Conservation (phyloP, 2,329 filamentous ascomycete genomes). For the Paracoccidioides lutzii region DNA sequence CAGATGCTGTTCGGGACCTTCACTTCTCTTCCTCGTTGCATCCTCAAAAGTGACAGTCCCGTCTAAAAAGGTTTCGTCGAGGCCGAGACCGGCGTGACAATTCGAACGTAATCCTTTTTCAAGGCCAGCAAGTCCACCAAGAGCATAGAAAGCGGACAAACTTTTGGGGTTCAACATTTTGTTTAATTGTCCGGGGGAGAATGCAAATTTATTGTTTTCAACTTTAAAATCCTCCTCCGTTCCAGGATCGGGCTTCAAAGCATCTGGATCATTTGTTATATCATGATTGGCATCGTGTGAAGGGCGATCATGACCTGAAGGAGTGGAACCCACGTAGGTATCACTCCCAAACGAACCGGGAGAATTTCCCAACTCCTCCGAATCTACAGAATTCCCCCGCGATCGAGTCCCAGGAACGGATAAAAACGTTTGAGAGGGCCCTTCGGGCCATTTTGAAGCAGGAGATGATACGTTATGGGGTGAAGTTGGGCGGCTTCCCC, state of each 20-base stretch:
- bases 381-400: constrained; percentile 52
- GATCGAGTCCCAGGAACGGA: constrained; percentile 51
- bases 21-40: constrained; percentile 26
- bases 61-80: constrained; percentile 54
- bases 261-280: constrained; percentile 47
- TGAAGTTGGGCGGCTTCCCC: constrained; percentile 49
- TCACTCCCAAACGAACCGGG: constrained; percentile 41
- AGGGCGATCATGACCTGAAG: constrained; percentile 29
- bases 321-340: constrained; percentile 37
- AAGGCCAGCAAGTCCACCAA: constrained; percentile 59
- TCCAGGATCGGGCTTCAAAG: constrained; percentile 55
- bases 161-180: constrained; percentile 74
- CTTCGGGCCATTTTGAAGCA: constrained; percentile 38
- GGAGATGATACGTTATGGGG: constrained; percentile 57
- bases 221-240: constrained; percentile 57
- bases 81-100: constrained; percentile 50
- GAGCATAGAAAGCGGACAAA: constrained; percentile 57
- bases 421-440: constrained; percentile 43
- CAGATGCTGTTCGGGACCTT: constrained; percentile 9
- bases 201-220: constrained; percentile 58
- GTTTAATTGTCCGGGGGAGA: constrained; percentile 57
- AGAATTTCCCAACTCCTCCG: constrained; percentile 43
- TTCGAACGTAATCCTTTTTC: constrained; percentile 62
- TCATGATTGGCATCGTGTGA: constrained; percentile 32
- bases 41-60: constrained; percentile 58